Percentiles rank a stretch among this genome's conserved stretches.
Evolutionary conservation across 768 basidiomycete species (phyloP).

Genomic region (Hericium coralloides): DNA sequence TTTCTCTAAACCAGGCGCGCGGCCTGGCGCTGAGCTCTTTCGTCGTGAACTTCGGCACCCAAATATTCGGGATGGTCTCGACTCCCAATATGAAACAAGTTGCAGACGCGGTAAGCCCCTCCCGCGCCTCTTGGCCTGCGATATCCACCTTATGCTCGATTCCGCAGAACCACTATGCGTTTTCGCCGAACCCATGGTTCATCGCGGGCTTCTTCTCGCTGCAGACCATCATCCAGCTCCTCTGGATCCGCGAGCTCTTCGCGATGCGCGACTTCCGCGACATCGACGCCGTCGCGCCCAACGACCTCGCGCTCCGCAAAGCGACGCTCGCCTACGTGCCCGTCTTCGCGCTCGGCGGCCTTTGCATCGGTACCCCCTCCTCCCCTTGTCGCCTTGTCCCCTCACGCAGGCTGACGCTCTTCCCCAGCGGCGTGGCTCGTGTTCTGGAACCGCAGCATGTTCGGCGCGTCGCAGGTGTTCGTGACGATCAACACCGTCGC

Average conservation of each 20-base stretch:
- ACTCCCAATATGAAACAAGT: slow-evolving; percentile 26
- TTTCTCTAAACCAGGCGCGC: slow-evolving; percentile 17
- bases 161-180: slow-evolving; percentile 24
- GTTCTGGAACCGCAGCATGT: slow-evolving; percentile 22
- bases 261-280: slow-evolving; percentile 3
- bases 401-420: neutral
- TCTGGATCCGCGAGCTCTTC: slow-evolving; percentile 23
- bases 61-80: slow-evolving; percentile 21
- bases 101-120: slow-evolving; percentile 19
- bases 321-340: slow-evolving; percentile 23
- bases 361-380: slow-evolving; percentile 22
- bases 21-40: slow-evolving; percentile 21
- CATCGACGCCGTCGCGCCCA: slow-evolving; percentile 5
- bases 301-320: neutral
- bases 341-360: slow-evolving; percentile 23
- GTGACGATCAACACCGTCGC: slow-evolving; percentile 24
- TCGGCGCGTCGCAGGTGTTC: slow-evolving; percentile 21
- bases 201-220: slow-evolving; percentile 24
- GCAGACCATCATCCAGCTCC: slow-evolving; percentile 19
- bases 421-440: slow-evolving; percentile 22
- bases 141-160: neutral
- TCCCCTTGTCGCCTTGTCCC: neutral
- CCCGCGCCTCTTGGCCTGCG: neutral
- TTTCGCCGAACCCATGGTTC: slow-evolving; percentile 24
- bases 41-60: slow-evolving; percentile 19